phyloP scores from a whole-genome alignment of 495 filamentous ascomycete genomes.

The Corynascus novoguineensis region DNA sequence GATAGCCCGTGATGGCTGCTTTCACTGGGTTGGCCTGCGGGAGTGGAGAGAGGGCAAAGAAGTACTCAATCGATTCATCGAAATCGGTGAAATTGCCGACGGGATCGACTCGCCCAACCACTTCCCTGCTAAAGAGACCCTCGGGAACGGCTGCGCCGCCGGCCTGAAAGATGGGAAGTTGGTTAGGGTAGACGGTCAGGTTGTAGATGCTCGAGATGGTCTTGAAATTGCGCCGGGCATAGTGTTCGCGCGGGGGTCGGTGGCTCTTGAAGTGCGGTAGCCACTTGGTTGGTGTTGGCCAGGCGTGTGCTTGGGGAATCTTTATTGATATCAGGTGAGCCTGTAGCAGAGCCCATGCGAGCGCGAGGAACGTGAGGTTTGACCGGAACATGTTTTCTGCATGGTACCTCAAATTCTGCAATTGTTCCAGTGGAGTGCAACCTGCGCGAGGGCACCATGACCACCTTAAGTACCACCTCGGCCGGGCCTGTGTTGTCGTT shows the following conservation, averaged over 20 bases:
- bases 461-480: conserved; percentile 3
- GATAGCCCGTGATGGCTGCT: conserved; percentile 28
- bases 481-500: background rate
- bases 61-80: conserved; percentile 37
- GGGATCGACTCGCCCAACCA: conserved; percentile 32
- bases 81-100: conserved; percentile 36
- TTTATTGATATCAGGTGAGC: background rate
- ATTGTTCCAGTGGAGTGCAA: background rate
- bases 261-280: conserved; percentile 11
- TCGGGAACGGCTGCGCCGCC: conserved; percentile 30
- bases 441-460: background rate
- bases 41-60: conserved; percentile 35
- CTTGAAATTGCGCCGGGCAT: conserved; percentile 31
- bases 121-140: conserved; percentile 35
- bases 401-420: background rate
- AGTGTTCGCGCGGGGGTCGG: conserved; percentile 5
- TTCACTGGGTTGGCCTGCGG: conserved; percentile 23
- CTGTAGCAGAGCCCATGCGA: conserved; percentile 7
- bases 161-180: conserved; percentile 31
- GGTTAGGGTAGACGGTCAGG: conserved; percentile 38
- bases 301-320: background rate
- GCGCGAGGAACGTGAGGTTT: background rate
- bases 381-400: conserved; percentile 3
- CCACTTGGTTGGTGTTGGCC: background rate
- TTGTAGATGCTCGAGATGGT: conserved; percentile 38